Conservation (phyloP, 176 grass and related monocot species). For the Rhipidocladum racemiflorum region DNA sequence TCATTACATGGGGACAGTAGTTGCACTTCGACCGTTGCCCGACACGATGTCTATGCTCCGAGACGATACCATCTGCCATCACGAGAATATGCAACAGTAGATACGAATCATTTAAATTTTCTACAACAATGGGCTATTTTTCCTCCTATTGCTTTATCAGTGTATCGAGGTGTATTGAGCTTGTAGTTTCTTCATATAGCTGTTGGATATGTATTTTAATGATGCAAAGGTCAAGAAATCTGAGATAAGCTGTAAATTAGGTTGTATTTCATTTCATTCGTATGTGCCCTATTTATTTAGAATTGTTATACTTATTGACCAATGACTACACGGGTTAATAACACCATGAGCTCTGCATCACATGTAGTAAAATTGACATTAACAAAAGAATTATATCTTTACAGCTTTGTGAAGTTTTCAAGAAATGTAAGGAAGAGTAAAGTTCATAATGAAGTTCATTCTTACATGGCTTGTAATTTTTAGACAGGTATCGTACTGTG, state of each 20-base stretch:
- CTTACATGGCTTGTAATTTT: too few species aligned
- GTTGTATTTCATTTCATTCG: slow-evolving; percentile 14
- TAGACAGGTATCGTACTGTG: too few species aligned
- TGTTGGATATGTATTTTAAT: slow-evolving; percentile 23
- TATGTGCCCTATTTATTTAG: background rate
- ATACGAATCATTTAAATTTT: slow-evolving; percentile 3
- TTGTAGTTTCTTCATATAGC: slow-evolving; percentile 31
- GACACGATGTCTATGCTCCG: too few species aligned
- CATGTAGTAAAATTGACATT: background rate
- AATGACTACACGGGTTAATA: background rate
- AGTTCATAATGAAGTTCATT: background rate
- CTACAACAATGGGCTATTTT: slow-evolving; percentile 6
- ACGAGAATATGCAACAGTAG: too few species aligned
- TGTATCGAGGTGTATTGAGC: background rate
- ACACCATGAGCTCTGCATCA: too few species aligned
- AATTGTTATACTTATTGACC: background rate
- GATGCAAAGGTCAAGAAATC: slow-evolving; percentile 18
- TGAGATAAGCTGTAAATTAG: slow-evolving; percentile 23
- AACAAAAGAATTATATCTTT: background rate
- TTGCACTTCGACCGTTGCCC: too few species aligned
- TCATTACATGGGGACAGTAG: too few species aligned
- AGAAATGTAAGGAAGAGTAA: background rate
- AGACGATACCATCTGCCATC: too few species aligned
- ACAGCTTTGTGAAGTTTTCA: background rate
- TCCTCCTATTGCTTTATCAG: slow-evolving; percentile 16